phyloP scores from a whole-genome alignment of 495 filamentous ascomycete species.

The Daldinia grandis region DNA sequence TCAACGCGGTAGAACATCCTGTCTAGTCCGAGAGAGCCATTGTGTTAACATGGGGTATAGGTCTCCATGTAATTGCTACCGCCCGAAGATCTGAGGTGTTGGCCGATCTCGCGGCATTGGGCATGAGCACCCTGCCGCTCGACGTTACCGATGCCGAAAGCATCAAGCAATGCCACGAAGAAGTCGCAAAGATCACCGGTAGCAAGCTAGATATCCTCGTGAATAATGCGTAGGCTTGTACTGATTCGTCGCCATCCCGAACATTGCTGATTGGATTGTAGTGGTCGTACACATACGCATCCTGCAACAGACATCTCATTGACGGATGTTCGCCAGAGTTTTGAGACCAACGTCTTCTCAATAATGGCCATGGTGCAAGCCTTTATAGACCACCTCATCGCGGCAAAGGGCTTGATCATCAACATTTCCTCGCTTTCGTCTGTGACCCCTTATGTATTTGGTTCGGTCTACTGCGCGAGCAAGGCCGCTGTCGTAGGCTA shows the following conservation, averaged over 20 bases:
- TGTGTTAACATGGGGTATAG: constrained; percentile 33
- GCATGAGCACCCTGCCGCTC: constrained; percentile 58
- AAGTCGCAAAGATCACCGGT: constrained; percentile 60
- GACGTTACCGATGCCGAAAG: constrained; percentile 62
- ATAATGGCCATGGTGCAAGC: constrained; percentile 62
- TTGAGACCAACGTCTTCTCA: constrained; percentile 71
- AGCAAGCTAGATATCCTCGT: constrained; percentile 70
- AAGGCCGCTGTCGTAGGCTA: constrained; percentile 62
- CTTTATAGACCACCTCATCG: constrained; percentile 62
- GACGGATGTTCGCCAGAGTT: constrained; percentile 60
- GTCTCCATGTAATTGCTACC: constrained; percentile 64
- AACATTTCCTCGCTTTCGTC: constrained; percentile 63
- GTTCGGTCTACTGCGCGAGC: constrained; percentile 60
- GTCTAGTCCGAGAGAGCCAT: neutral
- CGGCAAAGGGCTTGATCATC: constrained; percentile 62
- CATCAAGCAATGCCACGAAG: constrained; percentile 57
- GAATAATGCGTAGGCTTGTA: constrained; percentile 66
- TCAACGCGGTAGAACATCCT: constrained; percentile 46
- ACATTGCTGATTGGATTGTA: constrained; percentile 21
- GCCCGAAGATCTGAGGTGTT: constrained; percentile 58
- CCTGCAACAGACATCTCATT: constrained; percentile 63
- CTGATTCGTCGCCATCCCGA: neutral
- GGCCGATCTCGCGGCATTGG: constrained; percentile 52
- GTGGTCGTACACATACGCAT: constrained; percentile 60
- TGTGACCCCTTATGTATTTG: constrained; percentile 56